phyloP scores from a whole-genome alignment of 2,329 filamentous ascomycete species.

The Gliomastix tumulicola region DNA sequence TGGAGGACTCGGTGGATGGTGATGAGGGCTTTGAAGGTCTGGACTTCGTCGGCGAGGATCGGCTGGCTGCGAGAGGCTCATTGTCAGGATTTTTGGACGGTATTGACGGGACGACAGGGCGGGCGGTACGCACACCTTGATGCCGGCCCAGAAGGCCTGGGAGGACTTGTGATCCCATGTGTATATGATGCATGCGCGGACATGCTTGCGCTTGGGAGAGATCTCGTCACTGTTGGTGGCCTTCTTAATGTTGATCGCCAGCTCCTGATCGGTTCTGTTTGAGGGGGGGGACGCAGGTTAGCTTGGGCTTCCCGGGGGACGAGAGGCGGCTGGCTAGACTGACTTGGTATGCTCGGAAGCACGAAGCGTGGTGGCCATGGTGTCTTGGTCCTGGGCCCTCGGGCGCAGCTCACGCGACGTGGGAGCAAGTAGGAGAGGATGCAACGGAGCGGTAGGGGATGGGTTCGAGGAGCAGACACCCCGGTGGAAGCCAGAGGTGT shows the following conservation, averaged over 20 bases:
- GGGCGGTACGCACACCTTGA: conserved; percentile 76
- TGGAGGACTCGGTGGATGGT: conserved; percentile 97
- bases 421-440: no score
- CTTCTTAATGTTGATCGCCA: conserved; percentile 64
- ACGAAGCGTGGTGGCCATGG: no score
- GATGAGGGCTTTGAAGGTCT: conserved; percentile 97
- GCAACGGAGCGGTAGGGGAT: no score
- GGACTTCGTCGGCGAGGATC: conserved; percentile 95
- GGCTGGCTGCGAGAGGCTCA: conserved; percentile 71
- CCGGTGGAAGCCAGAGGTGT: no score
- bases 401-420: no score
- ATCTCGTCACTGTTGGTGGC: conserved; percentile 63
- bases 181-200: conserved; percentile 95
- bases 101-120: conserved; percentile 5
- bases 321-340: no score
- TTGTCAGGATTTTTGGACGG: conserved; percentile 1
- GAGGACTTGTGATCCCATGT: conserved; percentile 99
- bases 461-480: no score
- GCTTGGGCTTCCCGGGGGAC: no score
- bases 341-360: no score
- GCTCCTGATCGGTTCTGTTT: conserved; percentile 58
- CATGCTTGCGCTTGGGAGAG: conserved; percentile 79
- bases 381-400: no score
- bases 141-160: conserved; percentile 90
- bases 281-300: not conserved